Base-by-base conservation (phyloP, 148 eudicot genomes). In the Vaccinium vitisidaea region DNA sequence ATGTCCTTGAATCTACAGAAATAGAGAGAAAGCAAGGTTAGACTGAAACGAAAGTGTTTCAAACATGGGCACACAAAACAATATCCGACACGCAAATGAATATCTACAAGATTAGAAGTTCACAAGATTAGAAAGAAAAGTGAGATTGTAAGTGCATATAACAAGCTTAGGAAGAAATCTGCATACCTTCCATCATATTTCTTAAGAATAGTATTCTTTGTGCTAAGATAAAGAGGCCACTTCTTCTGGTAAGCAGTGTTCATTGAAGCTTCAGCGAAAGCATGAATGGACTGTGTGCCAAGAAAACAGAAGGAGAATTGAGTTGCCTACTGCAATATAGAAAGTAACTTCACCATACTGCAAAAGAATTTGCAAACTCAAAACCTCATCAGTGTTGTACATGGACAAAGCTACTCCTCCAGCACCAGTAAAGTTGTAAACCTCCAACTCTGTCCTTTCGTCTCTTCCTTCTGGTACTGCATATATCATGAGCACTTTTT, bases 191-290 rank as follows among this genome's bases (percentile, higher is more conserved):
- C 96, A 86, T 93, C 96, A 84, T 93, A 93, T 88, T 92, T 93
- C 90, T 93, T 93, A 63, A 93, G 93, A 80, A 93, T 93, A 73
- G 96, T 93, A 89, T 93, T 93, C 80, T 93, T 93, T 71, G 96
- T 93, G 90, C 96, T 93, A 83, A 93, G 96, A 84, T 93, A 93
- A 71, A 93, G 96, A 11, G 96, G 96, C 96, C 96, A 93, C 87
- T 88, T 89, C 73, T 92, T 93, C 86, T 90, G 90, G 77, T 85
- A 90, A 79, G 96, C 96, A 83, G 90, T 86, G 87, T 83, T 91
- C 96, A 93, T 93, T 82, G 96, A 93, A 70, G 96, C 96, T 87
- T 93, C 93, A 16, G 96, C 96, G 84, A 93, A 93, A 80, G 93
- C 90, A 87, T 87, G 32, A 80, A 93, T 91, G 63, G 96, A 93